phyloP scores from a whole-genome alignment of 805 yeast genomes.

The Cyberlindnera maritima region DNA sequence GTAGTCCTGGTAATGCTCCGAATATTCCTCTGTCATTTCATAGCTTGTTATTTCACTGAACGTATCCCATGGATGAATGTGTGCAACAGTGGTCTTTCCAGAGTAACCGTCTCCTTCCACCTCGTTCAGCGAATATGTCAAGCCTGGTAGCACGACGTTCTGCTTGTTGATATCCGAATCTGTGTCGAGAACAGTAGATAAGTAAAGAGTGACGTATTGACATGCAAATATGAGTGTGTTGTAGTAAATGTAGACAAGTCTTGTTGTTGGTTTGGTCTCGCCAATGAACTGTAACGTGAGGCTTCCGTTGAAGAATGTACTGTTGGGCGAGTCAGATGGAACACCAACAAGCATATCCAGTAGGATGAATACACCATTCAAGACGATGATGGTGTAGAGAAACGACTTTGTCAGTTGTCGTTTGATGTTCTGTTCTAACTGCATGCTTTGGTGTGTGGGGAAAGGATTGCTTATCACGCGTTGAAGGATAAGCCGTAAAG shows the following conservation, averaged over 20 bases:
- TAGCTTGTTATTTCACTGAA: constrained; percentile 25
- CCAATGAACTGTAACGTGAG: constrained; percentile 46
- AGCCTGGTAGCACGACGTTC: constrained; percentile 27
- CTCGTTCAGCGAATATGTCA: constrained; percentile 21
- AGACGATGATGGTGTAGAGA: constrained; percentile 23
- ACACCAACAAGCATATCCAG: constrained; percentile 36
- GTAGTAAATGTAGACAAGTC: constrained; percentile 25
- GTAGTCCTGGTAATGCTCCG: constrained; percentile 15
- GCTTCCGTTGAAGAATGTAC: constrained; percentile 32
- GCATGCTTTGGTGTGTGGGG: constrained; percentile 28
- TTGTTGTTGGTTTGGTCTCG: constrained; percentile 34
- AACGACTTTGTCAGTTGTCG: constrained; percentile 31
- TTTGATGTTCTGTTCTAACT: constrained; percentile 21
- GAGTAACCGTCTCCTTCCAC: constrained; percentile 42
- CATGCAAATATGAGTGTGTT: constrained; percentile 31
- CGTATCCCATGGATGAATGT: constrained; percentile 33
- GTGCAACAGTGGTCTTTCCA: constrained; percentile 37
- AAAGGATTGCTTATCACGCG: constrained; percentile 40
- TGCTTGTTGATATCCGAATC: constrained; percentile 27
- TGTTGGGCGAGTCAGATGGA: constrained; percentile 4
- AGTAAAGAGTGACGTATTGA: constrained; percentile 32
- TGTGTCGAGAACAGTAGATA: constrained; percentile 32
- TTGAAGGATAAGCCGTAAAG: constrained; percentile 36
- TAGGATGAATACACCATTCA: constrained; percentile 30
- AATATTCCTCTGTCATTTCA: constrained; percentile 1